A percentile compares a stretch with the other conserved stretches of the same genome.
Conservation (phyloP, 495 filamentous ascomycete species). For the Chaetomidium leptoderma region DNA sequence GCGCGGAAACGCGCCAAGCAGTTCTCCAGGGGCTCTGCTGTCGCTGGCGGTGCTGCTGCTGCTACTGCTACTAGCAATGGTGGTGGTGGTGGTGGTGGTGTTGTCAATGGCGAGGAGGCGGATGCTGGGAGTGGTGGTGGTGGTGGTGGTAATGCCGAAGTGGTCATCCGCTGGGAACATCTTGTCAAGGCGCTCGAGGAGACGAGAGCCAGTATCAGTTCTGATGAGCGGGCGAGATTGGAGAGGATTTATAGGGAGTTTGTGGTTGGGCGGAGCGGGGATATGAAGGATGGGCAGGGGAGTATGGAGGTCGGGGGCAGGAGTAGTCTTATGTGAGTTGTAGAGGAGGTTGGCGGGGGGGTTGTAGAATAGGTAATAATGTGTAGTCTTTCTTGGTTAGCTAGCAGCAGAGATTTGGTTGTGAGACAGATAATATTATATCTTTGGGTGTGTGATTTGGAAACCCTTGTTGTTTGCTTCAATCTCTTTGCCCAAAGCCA, state of each 20-base stretch:
- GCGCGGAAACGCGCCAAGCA: constrained; percentile 58
- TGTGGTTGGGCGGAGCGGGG: constrained; percentile 82
- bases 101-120: constrained; percentile 21
- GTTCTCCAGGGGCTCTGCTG: constrained; percentile 42
- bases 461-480: too few relatives aligned
- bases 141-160: constrained; percentile 53
- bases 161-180: constrained; percentile 84
- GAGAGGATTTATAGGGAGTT: constrained; percentile 86
- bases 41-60: not conserved
- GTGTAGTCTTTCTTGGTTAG: not conserved
- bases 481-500: too few relatives aligned
- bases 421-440: too few relatives aligned
- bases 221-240: constrained; percentile 67
- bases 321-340: constrained; percentile 78
- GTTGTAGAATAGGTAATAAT: too few relatives aligned
- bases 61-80: constrained; percentile 21
- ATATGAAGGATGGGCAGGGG: constrained; percentile 88
- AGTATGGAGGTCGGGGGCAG: constrained; percentile 86
- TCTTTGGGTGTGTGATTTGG: too few relatives aligned
- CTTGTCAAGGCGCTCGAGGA: constrained; percentile 67
- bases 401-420: too few relatives aligned
- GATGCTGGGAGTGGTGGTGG: not conserved
- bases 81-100: constrained; percentile 29
- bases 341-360: too few relatives aligned
- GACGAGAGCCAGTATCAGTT: constrained; percentile 81